These are phyloP conservation scores for Fraxinus platypoda DNA, from an alignment of 305 asterid genomes.

Conservation along the genomic window DNA sequence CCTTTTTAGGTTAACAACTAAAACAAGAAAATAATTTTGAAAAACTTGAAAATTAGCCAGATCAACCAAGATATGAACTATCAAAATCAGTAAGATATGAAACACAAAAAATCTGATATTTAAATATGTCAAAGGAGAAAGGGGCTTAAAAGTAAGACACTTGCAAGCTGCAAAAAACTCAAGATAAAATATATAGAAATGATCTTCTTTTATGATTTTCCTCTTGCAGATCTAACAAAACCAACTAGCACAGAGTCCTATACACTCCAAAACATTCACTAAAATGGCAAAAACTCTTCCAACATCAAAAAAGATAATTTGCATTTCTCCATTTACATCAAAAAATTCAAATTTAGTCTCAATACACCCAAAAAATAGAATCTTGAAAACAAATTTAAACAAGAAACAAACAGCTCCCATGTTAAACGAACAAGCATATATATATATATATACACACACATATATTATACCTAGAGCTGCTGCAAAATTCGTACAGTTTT, in stretches of 20 bases:
- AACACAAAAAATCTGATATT: not conserved
- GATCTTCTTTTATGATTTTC: conserved; percentile 52
- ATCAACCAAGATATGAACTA: not conserved
- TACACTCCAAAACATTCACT: conserved; percentile 63
- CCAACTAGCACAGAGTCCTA: conserved; percentile 73
- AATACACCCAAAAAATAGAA: conserved; percentile 8
- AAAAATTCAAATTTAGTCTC: conserved; percentile 39
- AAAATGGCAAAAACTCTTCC: conserved; percentile 60
- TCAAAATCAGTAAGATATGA: not conserved
- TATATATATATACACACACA: not conserved
- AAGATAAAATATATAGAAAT: conserved; percentile 34
- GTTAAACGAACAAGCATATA: conserved; percentile 12
- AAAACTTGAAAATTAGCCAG: not conserved
- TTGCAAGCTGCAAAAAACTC: conserved; percentile 34
- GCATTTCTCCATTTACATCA: conserved; percentile 20
- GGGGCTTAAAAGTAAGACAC: conserved; percentile 9
- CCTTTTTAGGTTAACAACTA: not conserved
- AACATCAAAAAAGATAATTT: conserved; percentile 30
- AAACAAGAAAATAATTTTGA: not conserved
- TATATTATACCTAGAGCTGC: conserved; percentile 87
- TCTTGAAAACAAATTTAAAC: not conserved
- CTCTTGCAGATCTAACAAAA: conserved; percentile 60
- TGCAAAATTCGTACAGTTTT: conserved; percentile 98
- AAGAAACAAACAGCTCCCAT: not conserved
- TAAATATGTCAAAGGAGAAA: not conserved